Base-by-base conservation (phyloP, 1,139 yeast genomes). In the Magnusiomyces magnusii region DNA sequence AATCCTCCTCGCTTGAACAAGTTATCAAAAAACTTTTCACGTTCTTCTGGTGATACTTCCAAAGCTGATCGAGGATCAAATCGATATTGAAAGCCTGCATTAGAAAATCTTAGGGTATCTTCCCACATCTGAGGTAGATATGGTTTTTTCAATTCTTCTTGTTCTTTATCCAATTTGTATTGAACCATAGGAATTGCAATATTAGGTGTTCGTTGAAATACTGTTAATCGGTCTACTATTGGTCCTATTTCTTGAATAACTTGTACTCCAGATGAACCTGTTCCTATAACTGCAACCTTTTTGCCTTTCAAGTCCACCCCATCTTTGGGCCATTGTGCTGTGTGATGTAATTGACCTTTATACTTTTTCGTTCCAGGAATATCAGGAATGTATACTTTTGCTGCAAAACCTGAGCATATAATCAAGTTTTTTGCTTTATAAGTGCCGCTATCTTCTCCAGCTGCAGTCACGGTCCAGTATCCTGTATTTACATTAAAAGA, bases 201-300 rank as follows among this genome's bases (percentile, higher is more conserved):
- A 56, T 68, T 68, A 19, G 71, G 71, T 23, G 71, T 67, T 53
- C 71, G 64, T 58, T 68, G 71, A 57, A 68, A 68, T 9, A 68
- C 71, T 13, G 58, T 57, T 17, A 68, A 58, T 42, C 62, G 62
- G 41, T 63, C 57, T 25, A 60, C 64, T 10, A 52, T 59, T 15
- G 63, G 58, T 17, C 59, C 61, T n/a, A 55, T 50, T 27, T 55
- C 62, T 36, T 60, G 62, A 34, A 60, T 58, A 51, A 77, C 70
- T 65, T 78, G 81, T 50, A 75, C 75, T 7, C 79, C 81, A 21
- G 79, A 74, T 57, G 80, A 75, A 1, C 80, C 80, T 60, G 78
- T 77, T 28, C 80, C 80, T 54, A 77, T 66, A n/a, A 77, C 74
- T 21, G 73, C 71, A 19, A 77, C 75, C 17, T 69, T 67, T 57